phyloP scores from a whole-genome alignment of 257 asterid genomes.

The Orobanche coerulescens region DNA sequence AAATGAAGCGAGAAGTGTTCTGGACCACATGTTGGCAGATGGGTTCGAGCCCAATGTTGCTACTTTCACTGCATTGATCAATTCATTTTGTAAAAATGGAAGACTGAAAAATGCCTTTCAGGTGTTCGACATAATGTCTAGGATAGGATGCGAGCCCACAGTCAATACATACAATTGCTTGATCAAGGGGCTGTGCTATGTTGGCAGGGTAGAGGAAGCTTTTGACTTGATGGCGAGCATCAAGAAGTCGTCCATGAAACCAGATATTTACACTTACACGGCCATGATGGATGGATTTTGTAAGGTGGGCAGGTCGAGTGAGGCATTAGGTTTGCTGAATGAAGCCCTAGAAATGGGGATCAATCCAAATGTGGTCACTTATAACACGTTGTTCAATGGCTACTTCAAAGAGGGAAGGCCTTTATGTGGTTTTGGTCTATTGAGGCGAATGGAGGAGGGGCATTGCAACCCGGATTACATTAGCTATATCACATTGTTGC shows the following conservation, averaged over 20 bases:
- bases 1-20: constrained; percentile 30
- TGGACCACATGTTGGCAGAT: constrained; percentile 34
- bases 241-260: constrained; percentile 38
- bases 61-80: constrained; percentile 53
- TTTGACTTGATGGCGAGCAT: constrained; percentile 33
- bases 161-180: constrained; percentile 66
- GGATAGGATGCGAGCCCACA: constrained; percentile 55
- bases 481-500: constrained; percentile 55
- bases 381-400: constrained; percentile 64
- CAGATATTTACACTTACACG: constrained; percentile 61
- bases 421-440: constrained; percentile 39
- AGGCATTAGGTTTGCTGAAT: constrained; percentile 54
- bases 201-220: constrained; percentile 79
- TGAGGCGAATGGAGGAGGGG: constrained; percentile 47
- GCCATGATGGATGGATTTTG: constrained; percentile 79
- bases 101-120: constrained; percentile 40
- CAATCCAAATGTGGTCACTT: constrained; percentile 50
- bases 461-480: constrained; percentile 56
- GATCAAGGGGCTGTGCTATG: constrained; percentile 71
- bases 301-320: constrained; percentile 67
- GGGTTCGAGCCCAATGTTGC: constrained; percentile 54
- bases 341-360: constrained; percentile 47
- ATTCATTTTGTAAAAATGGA: constrained; percentile 48
- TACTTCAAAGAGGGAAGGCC: constrained; percentile 74
- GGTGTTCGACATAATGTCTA: constrained; percentile 55